A percentile compares a stretch with the other conserved stretches of the same genome.
Conservation (phyloP, 148 eudicot genomes). For the Salicornia ramosissima region DNA sequence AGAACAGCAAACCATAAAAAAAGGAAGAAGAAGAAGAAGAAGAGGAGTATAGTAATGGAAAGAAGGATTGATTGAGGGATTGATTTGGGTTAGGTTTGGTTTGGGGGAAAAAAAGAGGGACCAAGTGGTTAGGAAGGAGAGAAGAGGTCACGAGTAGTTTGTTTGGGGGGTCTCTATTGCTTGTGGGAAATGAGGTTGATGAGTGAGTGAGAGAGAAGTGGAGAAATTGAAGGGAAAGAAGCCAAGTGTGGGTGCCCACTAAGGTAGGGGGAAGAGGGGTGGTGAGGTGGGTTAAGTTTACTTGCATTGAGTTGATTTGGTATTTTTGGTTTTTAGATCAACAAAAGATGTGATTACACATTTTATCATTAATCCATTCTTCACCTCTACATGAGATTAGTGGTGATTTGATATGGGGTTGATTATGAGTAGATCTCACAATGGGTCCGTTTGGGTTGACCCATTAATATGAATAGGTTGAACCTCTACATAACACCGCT, state of each 20-base stretch:
- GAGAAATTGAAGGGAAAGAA: neutral
- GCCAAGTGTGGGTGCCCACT: constrained; percentile 2
- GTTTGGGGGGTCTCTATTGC: constrained; percentile 13
- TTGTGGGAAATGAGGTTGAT: neutral
- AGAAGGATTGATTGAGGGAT: constrained; percentile 5
- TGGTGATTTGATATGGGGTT: too few species aligned
- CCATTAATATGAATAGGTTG: too few species aligned
- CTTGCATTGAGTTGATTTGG: too few species aligned
- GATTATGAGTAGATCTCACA: too few species aligned
- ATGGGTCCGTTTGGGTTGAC: too few species aligned
- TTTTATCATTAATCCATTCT: too few species aligned
- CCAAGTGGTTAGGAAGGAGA: constrained; percentile 25
- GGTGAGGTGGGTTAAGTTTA: neutral
- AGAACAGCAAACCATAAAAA: neutral
- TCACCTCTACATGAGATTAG: too few species aligned
- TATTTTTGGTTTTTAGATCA: too few species aligned
- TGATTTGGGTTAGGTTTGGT: neutral
- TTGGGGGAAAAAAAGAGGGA: neutral
- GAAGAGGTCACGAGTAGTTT: constrained; percentile 36
- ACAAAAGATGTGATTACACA: too few species aligned
- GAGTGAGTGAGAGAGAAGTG: too few species aligned
- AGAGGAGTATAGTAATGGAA: neutral
- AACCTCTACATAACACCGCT: too few species aligned
- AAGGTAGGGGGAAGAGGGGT: neutral
- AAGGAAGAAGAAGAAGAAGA: neutral